These are phyloP conservation scores for Odontarrhena argentea DNA, from an alignment of 345 rosid species.

Conservation along the genomic window DNA sequence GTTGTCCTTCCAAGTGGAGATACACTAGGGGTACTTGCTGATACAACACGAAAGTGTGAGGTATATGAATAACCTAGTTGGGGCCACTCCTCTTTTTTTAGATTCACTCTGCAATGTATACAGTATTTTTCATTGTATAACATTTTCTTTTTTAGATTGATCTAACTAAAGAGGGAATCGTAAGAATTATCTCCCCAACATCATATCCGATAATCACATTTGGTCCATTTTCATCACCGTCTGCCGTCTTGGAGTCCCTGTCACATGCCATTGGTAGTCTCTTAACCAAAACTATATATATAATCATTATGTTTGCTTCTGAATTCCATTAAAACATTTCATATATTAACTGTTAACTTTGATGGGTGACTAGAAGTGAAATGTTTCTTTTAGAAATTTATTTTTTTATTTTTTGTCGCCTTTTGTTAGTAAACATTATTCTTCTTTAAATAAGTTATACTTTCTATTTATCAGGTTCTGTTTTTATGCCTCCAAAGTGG, in stretches of 20 bases:
- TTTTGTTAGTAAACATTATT: background rate
- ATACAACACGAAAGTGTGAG: conserved; percentile 85
- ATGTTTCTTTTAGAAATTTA: background rate
- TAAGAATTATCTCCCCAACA: conserved; percentile 55
- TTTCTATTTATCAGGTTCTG: conserved; percentile 54
- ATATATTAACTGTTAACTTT: conserved; percentile 14
- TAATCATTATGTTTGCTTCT: conserved; percentile 18
- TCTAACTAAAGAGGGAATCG: conserved; percentile 60
- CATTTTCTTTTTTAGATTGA: conserved; percentile 61
- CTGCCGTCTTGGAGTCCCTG: conserved; percentile 68
- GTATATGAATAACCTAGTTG: too few relatives aligned
- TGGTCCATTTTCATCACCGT: conserved; percentile 79
- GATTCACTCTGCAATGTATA: conserved; percentile 1
- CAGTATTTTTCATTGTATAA: conserved; percentile 9
- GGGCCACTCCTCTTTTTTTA: conserved; percentile 1
- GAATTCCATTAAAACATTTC: conserved; percentile 1
- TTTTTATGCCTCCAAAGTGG: conserved; percentile 98
- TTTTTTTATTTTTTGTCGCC: background rate
- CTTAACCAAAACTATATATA: too few relatives aligned
- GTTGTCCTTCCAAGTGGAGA: conserved; percentile 86
- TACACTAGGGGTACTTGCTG: conserved; percentile 87
- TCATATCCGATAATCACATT: conserved; percentile 82
- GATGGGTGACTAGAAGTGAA: background rate
- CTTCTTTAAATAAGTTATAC: background rate
- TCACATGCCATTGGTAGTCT: conserved; percentile 66